These are phyloP conservation scores for Aspergillus hortae DNA, from an alignment of 2,329 filamentous ascomycete species.

Conservation along the genomic window DNA sequence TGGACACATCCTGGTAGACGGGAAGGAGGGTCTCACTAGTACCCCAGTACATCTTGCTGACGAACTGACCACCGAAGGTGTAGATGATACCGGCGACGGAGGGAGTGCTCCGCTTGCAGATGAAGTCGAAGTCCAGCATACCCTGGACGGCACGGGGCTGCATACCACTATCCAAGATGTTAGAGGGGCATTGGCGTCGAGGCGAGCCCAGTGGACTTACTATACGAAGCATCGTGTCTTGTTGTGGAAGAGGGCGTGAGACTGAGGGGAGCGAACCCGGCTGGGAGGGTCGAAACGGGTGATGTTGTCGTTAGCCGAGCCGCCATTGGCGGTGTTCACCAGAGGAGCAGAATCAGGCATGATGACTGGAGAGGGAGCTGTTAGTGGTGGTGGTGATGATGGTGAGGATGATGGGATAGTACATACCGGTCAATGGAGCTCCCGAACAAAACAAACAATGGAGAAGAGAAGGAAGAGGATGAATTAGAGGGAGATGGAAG, in stretches of 20 bases:
- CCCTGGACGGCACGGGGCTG: slow-evolving; percentile 90
- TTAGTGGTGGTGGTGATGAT: slow-evolving; percentile 6
- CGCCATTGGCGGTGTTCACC: slow-evolving; percentile 49
- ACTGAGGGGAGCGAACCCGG: slow-evolving; percentile 82
- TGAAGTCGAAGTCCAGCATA: slow-evolving; percentile 99
- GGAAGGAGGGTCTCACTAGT: slow-evolving; percentile 98
- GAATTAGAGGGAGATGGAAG: slow-evolving; percentile 20
- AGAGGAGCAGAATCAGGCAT: slow-evolving; percentile 56
- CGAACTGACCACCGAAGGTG: slow-evolving; percentile 99
- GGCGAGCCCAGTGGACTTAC: slow-evolving; percentile 45
- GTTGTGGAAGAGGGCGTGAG: slow-evolving; percentile 93
- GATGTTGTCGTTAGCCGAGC: slow-evolving; percentile 95
- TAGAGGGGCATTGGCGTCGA: slow-evolving; percentile 3
- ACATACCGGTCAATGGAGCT: slow-evolving; percentile 22
- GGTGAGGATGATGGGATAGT: background rate
- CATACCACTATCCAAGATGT: slow-evolving; percentile 62
- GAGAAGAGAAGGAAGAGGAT: slow-evolving; percentile 13
- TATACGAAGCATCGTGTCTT: slow-evolving; percentile 99
- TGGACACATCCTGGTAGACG: slow-evolving; percentile 90
- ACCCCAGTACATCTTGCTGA: slow-evolving; percentile 99
- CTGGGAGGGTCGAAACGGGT: slow-evolving; percentile 91
- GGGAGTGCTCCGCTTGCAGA: slow-evolving; percentile 96
- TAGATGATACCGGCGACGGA: slow-evolving; percentile 99
- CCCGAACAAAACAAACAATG: slow-evolving; percentile 11
- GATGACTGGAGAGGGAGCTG: slow-evolving; percentile 20